Conservation (phyloP, 2,329 filamentous ascomycete genomes). For the Metarhizium sp. region DNA sequence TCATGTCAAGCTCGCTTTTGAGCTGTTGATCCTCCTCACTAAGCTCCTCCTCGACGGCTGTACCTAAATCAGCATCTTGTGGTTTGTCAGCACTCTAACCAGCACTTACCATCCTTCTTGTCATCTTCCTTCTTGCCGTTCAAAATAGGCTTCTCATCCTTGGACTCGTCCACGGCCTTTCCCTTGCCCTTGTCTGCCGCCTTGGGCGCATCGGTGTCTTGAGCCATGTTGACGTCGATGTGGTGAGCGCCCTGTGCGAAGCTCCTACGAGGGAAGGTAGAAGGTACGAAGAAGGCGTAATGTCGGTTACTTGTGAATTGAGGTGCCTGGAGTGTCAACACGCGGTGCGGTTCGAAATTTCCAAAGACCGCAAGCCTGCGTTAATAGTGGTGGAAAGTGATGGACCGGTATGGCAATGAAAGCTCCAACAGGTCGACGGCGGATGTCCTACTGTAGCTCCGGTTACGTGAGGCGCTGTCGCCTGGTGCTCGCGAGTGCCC, state of each 20-base stretch:
- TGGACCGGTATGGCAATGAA: constrained; percentile 24
- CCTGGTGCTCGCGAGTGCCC: constrained; percentile 20
- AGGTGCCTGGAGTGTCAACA: neutral
- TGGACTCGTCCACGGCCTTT: constrained; percentile 68
- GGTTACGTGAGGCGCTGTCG: constrained; percentile 38
- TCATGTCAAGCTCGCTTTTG: constrained; percentile 95
- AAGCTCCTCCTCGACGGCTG: constrained; percentile 65
- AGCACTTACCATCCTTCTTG: constrained; percentile 37
- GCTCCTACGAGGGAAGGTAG: constrained; percentile 10
- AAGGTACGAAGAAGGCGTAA: constrained; percentile 5
- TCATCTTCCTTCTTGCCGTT: constrained; percentile 76
- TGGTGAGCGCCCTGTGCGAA: constrained; percentile 16
- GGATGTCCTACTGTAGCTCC: constrained; percentile 19
- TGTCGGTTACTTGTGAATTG: neutral
- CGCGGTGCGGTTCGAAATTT: neutral
- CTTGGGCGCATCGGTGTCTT: constrained; percentile 81
- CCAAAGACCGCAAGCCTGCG: neutral
- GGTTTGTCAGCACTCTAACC: constrained; percentile 6
- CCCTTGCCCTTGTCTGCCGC: constrained; percentile 91
- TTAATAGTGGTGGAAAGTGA: constrained; percentile 23
- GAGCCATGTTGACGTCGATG: constrained; percentile 62
- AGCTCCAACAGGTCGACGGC: constrained; percentile 18
- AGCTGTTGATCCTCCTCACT: constrained; percentile 97
- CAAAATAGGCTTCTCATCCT: constrained; percentile 57
- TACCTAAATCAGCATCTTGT: constrained; percentile 13